Base-by-base conservation (phyloP, 164 flowering plant genomes). In the Amborella trichopoda region DNA sequence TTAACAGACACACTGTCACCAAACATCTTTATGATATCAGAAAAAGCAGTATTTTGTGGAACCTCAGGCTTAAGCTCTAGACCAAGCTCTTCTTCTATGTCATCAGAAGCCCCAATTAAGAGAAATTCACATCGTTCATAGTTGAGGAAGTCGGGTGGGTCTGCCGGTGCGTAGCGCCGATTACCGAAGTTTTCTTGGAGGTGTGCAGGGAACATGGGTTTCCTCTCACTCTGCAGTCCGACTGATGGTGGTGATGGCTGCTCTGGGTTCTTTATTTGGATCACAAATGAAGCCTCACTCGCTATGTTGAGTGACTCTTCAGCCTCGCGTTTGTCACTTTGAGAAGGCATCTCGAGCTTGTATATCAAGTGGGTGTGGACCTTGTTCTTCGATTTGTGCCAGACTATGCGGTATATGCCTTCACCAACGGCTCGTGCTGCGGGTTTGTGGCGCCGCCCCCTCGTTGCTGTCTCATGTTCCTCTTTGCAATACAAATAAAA, bases 101-200 rank as follows among this genome's bases (percentile, higher is more conserved):
- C 82, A 36, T 80, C 84, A 0, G 94, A 81, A 0, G 91, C 91
- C 2, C 82, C 33, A 45, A 88, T 75, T 22, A 84, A 68, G 56
- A 88, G 46, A 49, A 88, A 69, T 56, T 88, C 93, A 28, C 97
- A 84, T 0, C 94, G 91, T 57, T 81, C 86, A 11, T 72, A 81
- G 71, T 88, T 84, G 53, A 88, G 40, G 11, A 76, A 76, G 58
- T 81, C 94, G 0, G 86, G 81, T 1, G 88, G 94, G 40, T 83
- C 82, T 2, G 81, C 86, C 0, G 77, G 63, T 17, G 17, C 2
- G 47, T 26, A 83, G 28, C 70, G 25, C 4, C 17, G 18, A 0
- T 59, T 49, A 26, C 91, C 88, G 3, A 79, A 65, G 26, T 54
- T 46, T 0, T 70, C 86, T 49, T 83, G 89, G 28, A 88, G 55